A percentile compares a stretch with the other conserved stretches of the same genome.
Conservation (phyloP, 495 filamentous ascomycete genomes). For the Talaromyces stipitatus region DNA sequence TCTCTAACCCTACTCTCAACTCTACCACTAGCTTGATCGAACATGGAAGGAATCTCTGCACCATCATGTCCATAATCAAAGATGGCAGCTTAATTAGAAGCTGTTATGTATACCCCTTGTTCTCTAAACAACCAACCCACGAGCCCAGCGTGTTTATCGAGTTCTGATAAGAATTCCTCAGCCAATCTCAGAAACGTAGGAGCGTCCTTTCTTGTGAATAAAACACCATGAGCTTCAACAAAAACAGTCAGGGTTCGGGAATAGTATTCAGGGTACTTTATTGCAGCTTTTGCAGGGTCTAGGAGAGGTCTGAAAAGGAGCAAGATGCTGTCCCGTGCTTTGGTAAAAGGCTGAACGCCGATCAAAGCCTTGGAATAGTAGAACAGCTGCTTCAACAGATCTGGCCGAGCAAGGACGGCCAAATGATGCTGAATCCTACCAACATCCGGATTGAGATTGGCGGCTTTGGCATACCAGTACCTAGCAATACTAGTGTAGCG, state of each 20-base stretch:
- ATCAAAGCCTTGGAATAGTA: slow-evolving; percentile 55
- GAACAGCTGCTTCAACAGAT: slow-evolving; percentile 65
- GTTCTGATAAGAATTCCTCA: slow-evolving; percentile 37
- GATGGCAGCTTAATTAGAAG: slow-evolving; percentile 45
- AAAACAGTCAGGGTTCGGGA: slow-evolving; percentile 39
- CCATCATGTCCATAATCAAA: slow-evolving; percentile 55
- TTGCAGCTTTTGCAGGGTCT: slow-evolving; percentile 8
- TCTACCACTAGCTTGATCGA: slow-evolving; percentile 18
- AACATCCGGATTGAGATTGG: slow-evolving; percentile 58
- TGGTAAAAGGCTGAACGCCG: slow-evolving; percentile 43
- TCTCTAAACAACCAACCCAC: slow-evolving; percentile 55
- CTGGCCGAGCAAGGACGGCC: slow-evolving; percentile 70
- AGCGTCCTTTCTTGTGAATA: slow-evolving; percentile 51
- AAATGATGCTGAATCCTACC: slow-evolving; percentile 81
- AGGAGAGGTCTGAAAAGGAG: slow-evolving; percentile 60
- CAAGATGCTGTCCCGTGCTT: slow-evolving; percentile 61
- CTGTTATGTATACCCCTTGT: slow-evolving; percentile 46
- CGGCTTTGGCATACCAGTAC: slow-evolving; percentile 76
- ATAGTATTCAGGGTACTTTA: slow-evolving; percentile 19
- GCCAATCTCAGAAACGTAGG: slow-evolving; percentile 39
- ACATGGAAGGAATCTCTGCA: slow-evolving; percentile 29
- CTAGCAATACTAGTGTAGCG: slow-evolving; percentile 69
- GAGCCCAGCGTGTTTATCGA: slow-evolving; percentile 53
- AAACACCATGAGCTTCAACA: slow-evolving; percentile 54
- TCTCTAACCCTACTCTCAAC: no score